Percentiles rank a stretch among this genome's conserved stretches.
phyloP scores from a whole-genome alignment of 2,329 filamentous ascomycete species.

The Fusarium longipes region DNA sequence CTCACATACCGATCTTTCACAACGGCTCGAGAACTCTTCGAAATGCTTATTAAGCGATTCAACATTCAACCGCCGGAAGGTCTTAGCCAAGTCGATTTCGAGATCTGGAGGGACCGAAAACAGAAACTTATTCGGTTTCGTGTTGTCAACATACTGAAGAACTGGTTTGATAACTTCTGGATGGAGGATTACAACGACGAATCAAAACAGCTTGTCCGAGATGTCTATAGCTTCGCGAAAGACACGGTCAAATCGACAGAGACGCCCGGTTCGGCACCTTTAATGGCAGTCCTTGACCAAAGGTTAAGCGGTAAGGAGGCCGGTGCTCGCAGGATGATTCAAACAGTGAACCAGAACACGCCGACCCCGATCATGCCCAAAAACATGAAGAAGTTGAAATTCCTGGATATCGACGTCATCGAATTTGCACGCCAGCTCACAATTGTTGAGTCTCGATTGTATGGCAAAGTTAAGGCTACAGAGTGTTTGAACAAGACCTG shows the following conservation, averaged over 20 bases:
- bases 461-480: constrained; percentile 94
- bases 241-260: constrained; percentile 94
- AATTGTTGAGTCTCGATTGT: constrained; percentile 93
- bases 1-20: constrained; percentile 97
- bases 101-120: constrained; percentile 91
- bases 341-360: constrained; percentile 84
- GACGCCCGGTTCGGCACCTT: constrained; percentile 84
- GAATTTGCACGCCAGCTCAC: constrained; percentile 98
- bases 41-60: constrained; percentile 91
- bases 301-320: constrained; percentile 88
- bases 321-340: constrained; percentile 84
- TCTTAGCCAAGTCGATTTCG: constrained; percentile 78
- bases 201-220: constrained; percentile 84
- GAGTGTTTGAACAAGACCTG: constrained; percentile 99
- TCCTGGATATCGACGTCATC: constrained; percentile 93
- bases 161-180: constrained; percentile 99
- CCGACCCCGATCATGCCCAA: constrained; percentile 93
- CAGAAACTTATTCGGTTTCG: constrained; percentile 96
- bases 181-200: constrained; percentile 93
- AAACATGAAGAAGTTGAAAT: constrained; percentile 99
- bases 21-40: constrained; percentile 87
- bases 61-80: constrained; percentile 91
- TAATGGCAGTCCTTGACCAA: constrained; percentile 90
- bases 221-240: constrained; percentile 90
- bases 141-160: constrained; percentile 97